These are phyloP conservation scores for Aspergillus novoparasiticus DNA, from an alignment of 2,329 filamentous ascomycete genomes.

Conservation along the genomic window DNA sequence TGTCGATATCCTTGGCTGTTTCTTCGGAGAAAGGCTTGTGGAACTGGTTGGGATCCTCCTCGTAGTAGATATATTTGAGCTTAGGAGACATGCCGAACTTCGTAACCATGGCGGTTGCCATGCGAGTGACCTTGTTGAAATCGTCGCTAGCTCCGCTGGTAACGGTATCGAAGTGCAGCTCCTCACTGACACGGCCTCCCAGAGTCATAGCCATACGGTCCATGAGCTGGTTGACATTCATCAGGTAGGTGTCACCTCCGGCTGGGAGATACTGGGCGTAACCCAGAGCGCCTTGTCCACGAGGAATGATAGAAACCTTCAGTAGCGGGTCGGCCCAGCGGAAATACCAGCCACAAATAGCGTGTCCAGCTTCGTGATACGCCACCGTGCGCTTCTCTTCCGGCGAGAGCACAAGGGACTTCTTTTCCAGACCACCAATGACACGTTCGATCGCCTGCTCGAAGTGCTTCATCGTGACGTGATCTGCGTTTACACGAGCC, in stretches of 20 bases:
- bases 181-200: conserved; percentile 90
- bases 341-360: conserved; percentile 98
- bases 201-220: conserved; percentile 99
- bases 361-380: conserved; percentile 97
- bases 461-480: conserved; percentile 86
- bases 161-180: conserved; percentile 94
- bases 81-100: conserved; percentile 98
- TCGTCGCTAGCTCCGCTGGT: conserved; percentile 94
- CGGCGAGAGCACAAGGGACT: conserved; percentile 88
- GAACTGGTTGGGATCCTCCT: conserved; percentile 76
- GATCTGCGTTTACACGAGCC: conserved; percentile 77
- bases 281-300: conserved; percentile 87
- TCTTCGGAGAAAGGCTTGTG: conserved; percentile 96
- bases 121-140: conserved; percentile 95
- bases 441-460: conserved; percentile 98
- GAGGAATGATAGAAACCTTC: conserved; percentile 98
- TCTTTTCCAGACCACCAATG: conserved; percentile 94
- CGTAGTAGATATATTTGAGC: conserved; percentile 89
- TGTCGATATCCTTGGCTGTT: conserved; percentile 88
- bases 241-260: conserved; percentile 82
- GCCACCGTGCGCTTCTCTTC: conserved; percentile 95
- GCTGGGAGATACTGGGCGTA: conserved; percentile 97
- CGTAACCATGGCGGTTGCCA: conserved; percentile 98
- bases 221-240: conserved; percentile 95
- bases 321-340: conserved; percentile 94